Percentiles rank a stretch among this genome's conserved stretches.
Conservation (phyloP, 1,284 basidiomycete genomes). For the Cryptococcus sp. region DNA sequence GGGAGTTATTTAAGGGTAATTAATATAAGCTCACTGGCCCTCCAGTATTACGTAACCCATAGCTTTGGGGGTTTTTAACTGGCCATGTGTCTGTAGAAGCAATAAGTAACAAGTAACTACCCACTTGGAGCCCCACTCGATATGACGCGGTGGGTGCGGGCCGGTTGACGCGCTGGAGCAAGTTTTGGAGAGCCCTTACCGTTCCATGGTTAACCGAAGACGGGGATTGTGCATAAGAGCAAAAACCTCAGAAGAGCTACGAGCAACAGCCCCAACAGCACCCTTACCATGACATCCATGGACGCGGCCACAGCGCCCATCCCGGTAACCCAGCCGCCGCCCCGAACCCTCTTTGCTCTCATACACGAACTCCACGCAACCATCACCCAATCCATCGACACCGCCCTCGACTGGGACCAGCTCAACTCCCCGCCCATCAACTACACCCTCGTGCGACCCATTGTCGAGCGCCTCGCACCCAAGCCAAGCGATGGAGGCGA, state of each 20-base stretch:
- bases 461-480: slow-evolving; percentile 70
- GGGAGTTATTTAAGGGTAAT: no score
- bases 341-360: slow-evolving; percentile 31
- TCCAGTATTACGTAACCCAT: no score
- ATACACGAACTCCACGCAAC: slow-evolving; percentile 43
- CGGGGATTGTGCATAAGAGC: slow-evolving; percentile 53
- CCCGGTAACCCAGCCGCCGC: background rate
- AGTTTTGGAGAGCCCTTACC: no score
- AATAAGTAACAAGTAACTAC: no score
- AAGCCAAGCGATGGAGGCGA: slow-evolving; percentile 57
- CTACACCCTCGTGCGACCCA: slow-evolving; percentile 72
- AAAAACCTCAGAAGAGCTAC: background rate
- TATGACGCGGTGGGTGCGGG: no score
- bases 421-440: slow-evolving; percentile 78
- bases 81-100: no score
- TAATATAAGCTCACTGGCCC: no score
- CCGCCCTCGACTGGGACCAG: slow-evolving; percentile 76
- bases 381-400: slow-evolving; percentile 55
- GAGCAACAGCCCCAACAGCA: background rate
- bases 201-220: no score
- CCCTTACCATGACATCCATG: background rate
- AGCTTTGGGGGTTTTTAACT: no score
- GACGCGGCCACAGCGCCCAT: background rate
- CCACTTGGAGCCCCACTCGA: no score
- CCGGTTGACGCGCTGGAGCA: no score